Base-by-base conservation (phyloP, 2,329 filamentous ascomycete genomes). In the Aspergillus persii region DNA sequence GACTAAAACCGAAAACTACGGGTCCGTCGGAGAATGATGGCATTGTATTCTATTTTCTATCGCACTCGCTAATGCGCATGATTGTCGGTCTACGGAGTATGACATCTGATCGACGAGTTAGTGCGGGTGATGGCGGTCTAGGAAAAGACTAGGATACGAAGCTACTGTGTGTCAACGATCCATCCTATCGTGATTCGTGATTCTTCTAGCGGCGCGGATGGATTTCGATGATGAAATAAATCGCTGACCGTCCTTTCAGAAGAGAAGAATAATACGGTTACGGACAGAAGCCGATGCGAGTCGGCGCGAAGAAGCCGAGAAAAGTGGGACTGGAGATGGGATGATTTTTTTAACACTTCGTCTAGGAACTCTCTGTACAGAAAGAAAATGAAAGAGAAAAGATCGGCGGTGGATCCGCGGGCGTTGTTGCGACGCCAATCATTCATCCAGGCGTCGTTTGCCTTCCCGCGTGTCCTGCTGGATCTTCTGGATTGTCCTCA, bases 361-460 rank as follows among this genome's bases (percentile, higher is more conserved):
- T 23, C 18, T 23, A 23, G 18, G 18, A 23, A 23, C 2, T 23
- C 18, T 23, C 18, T 23, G 18, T 23, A 23, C 18, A 23, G 18
- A 23, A 36, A 8, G 33, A 23, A 23, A 23, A 23, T 23, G 18
- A 23, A 23, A 23, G 2, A 23, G 18, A 23, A 23, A 23, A 23
- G 61, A 62, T 63, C 61, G 62, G 58, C 61, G 53, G 48, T 58
- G 50, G 51, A 53, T 58, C 33, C 48, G 52, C 50, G 31, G 55
- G 29, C 29, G 52, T 62, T 36, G 56, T 46, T 56, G 52, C 33
- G 58, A 8, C 6, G 49, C 61, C 60, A 63, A 62, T 62, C 54
- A 63, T 23, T 23, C 18, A 23, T 23, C 2, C 18, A 23, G 18
- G 18, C 18, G 18, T 23, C 18, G 18, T 60, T 53, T 46, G 57